Conservation (phyloP, 2,329 filamentous ascomycete species). For the Alternaria solani region DNA sequence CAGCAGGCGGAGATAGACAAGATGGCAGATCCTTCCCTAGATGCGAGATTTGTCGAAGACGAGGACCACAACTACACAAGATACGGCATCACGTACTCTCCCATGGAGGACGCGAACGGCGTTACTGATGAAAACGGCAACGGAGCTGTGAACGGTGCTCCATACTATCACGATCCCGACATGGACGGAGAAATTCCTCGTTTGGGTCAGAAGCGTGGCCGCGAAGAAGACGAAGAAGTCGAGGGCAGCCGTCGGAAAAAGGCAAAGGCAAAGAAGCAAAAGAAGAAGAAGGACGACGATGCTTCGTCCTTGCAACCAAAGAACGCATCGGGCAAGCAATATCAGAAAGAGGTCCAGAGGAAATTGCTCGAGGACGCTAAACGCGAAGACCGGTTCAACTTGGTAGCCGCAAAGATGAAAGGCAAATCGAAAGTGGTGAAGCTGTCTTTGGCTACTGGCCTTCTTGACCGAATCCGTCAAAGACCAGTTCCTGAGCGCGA, state of each 20-base stretch:
- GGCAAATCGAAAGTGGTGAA: conserved; percentile 56
- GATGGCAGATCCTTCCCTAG: conserved; percentile 54
- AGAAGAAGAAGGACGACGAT: conserved; percentile 49
- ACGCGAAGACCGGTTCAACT: conserved; percentile 56
- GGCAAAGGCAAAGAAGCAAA: conserved; percentile 35
- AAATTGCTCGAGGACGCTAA: conserved; percentile 53
- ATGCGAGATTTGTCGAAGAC: conserved; percentile 55
- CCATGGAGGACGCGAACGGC: conserved; percentile 36
- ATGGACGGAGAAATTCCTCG: conserved; percentile 41
- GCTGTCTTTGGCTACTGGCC: conserved; percentile 48
- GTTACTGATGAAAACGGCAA: conserved; percentile 38
- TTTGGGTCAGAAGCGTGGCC: conserved; percentile 42
- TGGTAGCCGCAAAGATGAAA: conserved; percentile 56
- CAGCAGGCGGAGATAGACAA: conserved; percentile 64
- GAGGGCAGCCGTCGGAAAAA: conserved; percentile 27
- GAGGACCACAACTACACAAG: conserved; percentile 49
- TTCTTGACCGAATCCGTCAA: conserved; percentile 48
- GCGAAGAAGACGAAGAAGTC: conserved; percentile 40
- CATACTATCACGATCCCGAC: conserved; percentile 37
- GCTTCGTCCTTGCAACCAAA: conserved; percentile 48
- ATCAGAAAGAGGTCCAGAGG: conserved; percentile 58
- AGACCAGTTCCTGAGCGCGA: conserved; percentile 41
- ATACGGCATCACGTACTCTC: conserved; percentile 55
- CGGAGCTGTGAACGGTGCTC: conserved; percentile 21
- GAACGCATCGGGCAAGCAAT: conserved; percentile 57